phyloP scores from a whole-genome alignment of 257 asterid genomes.

The Capsicum chinense region DNA sequence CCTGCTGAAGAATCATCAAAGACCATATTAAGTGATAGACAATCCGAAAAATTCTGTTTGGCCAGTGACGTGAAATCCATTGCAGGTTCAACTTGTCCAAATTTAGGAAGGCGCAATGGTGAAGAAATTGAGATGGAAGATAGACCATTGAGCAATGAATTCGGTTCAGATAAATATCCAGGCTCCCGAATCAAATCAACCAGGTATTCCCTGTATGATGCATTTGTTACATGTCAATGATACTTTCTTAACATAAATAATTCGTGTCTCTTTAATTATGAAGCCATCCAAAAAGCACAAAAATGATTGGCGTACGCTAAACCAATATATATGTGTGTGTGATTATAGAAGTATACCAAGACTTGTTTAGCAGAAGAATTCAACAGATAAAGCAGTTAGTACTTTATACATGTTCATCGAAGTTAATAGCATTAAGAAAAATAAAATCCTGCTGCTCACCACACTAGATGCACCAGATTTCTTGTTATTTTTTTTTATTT shows the following conservation, averaged over 20 bases:
- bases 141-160: slow-evolving; percentile 93
- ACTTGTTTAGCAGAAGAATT: not conserved
- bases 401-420: not conserved
- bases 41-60: slow-evolving; percentile 76
- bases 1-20: slow-evolving; percentile 76
- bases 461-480: not conserved
- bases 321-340: not conserved
- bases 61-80: slow-evolving; percentile 81
- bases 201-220: slow-evolving; percentile 81
- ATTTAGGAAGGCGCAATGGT: slow-evolving; percentile 85
- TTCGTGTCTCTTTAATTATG: not conserved
- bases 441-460: not conserved
- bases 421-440: not conserved
- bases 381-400: not conserved
- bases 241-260: not conserved
- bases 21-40: slow-evolving; percentile 73
- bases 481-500: not conserved
- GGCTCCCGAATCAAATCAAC: slow-evolving; percentile 85
- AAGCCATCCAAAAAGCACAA: not conserved
- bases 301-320: not conserved
- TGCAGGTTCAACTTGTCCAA: slow-evolving; percentile 68
- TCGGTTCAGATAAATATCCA: slow-evolving; percentile 80
- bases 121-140: slow-evolving; percentile 88
- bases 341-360: not conserved
- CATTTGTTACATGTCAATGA: slow-evolving; percentile 12